These are phyloP conservation scores for Prunus yedoensis DNA, from an alignment of 331 rosid species.

Conservation along the genomic window DNA sequence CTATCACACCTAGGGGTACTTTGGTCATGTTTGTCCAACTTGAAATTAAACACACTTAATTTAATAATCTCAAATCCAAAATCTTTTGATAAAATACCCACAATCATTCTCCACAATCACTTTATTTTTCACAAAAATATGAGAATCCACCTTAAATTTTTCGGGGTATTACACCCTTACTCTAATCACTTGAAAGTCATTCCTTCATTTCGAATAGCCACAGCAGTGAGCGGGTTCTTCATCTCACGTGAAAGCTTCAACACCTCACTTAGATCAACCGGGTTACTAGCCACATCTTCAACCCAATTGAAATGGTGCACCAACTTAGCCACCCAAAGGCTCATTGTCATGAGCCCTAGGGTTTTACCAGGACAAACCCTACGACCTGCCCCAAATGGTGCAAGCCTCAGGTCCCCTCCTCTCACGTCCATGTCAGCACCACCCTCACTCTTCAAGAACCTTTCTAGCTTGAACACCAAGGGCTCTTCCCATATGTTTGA, in stretches of 20 bases:
- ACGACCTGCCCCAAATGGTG: conserved; percentile 61
- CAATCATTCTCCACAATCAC: too few species aligned
- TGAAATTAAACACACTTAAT: too few species aligned
- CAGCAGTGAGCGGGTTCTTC: neutral
- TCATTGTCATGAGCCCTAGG: conserved; percentile 41
- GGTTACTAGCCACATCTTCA: neutral
- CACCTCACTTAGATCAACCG: neutral
- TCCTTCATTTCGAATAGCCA: neutral
- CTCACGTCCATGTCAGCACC: conserved; percentile 38
- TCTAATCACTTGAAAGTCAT: neutral
- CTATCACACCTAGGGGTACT: too few species aligned
- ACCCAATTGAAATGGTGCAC: conserved; percentile 42
- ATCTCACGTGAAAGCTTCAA: neutral
- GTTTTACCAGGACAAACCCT: conserved; percentile 62
- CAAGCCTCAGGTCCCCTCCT: conserved; percentile 52
- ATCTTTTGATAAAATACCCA: too few species aligned
- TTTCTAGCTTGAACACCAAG: conserved; percentile 45
- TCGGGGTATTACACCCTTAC: too few species aligned
- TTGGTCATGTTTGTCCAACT: too few species aligned
- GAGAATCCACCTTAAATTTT: too few species aligned
- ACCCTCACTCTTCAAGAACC: conserved; percentile 34
- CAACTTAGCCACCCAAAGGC: conserved; percentile 55
- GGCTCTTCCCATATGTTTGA: conserved; percentile 44
- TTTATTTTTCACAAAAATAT: too few species aligned
- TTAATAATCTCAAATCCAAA: too few species aligned